phyloP scores from a whole-genome alignment of 768 basidiomycete genomes.

The Naganishia friedmannii region DNA sequence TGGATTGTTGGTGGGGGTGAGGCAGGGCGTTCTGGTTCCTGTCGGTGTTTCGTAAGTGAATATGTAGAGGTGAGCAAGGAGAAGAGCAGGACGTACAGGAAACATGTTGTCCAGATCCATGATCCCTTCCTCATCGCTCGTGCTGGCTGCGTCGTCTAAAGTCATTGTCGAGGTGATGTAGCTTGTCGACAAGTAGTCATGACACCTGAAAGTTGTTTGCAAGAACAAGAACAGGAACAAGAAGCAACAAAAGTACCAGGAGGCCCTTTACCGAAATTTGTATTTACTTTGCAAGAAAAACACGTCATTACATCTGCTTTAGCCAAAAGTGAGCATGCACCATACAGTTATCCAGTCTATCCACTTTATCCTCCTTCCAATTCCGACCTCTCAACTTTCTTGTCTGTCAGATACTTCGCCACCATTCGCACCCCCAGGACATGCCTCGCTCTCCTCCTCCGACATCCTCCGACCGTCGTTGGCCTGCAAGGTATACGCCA shows the following conservation, averaged over 20 bases:
- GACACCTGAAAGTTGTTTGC: too few relatives aligned
- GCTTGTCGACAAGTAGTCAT: too few relatives aligned
- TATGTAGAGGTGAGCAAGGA: neutral
- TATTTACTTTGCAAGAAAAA: neutral
- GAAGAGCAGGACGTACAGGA: constrained; percentile 34
- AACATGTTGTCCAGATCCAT: constrained; percentile 44
- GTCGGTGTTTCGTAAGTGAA: neutral
- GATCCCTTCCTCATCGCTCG: constrained; percentile 32
- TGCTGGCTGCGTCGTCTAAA: neutral
- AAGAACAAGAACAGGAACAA: too few relatives aligned
- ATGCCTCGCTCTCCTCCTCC: constrained; percentile 15
- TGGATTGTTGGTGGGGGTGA: constrained; percentile 37
- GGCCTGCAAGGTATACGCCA: neutral
- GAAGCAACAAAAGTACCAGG: too few relatives aligned
- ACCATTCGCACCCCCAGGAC: neutral
- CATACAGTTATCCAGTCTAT: too few relatives aligned
- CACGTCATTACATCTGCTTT: neutral
- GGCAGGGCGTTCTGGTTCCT: constrained; percentile 47
- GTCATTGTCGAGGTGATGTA: neutral
- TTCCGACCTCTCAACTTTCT: too few relatives aligned
- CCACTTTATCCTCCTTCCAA: too few relatives aligned
- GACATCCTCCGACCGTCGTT: constrained; percentile 6
- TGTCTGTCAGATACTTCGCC: too few relatives aligned
- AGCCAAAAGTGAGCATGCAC: neutral
- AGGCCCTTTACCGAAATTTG: neutral